Conservation (phyloP, 768 basidiomycete genomes). For the Russula sp. region DNA sequence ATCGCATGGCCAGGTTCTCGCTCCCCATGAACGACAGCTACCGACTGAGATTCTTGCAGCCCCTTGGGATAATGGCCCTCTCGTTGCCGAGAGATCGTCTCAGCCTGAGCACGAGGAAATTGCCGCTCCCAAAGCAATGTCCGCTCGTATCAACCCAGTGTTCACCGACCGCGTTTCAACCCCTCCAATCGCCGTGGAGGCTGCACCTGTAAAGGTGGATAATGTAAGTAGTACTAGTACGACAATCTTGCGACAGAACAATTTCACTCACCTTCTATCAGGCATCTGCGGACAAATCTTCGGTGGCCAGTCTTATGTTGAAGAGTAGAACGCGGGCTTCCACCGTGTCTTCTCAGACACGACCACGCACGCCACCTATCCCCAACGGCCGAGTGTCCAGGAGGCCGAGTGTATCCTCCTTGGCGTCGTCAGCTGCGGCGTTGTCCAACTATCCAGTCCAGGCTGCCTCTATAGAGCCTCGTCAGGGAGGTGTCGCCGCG, state of each 20-base stretch:
- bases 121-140: neutral
- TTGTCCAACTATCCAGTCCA: neutral
- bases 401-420: constrained; percentile 16
- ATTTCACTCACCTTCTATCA: neutral
- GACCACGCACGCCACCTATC: constrained; percentile 17
- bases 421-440: constrained; percentile 9
- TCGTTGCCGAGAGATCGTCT: neutral
- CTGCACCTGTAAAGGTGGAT: neutral
- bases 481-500: neutral
- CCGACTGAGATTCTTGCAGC: neutral
- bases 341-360: constrained; percentile 20
- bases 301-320: constrained; percentile 5
- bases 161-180: constrained; percentile 1
- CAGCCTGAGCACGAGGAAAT: constrained; percentile 5
- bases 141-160: neutral
- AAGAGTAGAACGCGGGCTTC: constrained; percentile 18
- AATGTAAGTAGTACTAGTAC: neutral
- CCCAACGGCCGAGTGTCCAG: constrained; percentile 13
- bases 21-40: constrained; percentile 8
- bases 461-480: neutral
- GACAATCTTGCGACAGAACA: constrained; percentile 5
- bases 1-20: constrained; percentile 14
- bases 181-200: neutral
- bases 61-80: constrained; percentile 7
- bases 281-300: constrained; percentile 4